phyloP scores from a whole-genome alignment of 2,329 filamentous ascomycete genomes.

The Fusarium camptoceras region DNA sequence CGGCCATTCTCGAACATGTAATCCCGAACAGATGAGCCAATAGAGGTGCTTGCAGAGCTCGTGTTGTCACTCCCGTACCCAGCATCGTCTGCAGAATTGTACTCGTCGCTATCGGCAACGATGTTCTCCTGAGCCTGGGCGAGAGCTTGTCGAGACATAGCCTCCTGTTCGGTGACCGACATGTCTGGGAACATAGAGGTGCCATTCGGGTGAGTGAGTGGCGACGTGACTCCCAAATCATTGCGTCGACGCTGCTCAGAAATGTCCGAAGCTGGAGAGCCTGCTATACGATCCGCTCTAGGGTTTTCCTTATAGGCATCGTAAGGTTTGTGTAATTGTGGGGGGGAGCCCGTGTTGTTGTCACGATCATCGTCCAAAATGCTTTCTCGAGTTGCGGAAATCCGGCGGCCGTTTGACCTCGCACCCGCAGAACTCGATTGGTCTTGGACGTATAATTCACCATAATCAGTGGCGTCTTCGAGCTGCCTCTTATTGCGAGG shows the following conservation, averaged over 20 bases:
- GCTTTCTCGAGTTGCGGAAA: background rate
- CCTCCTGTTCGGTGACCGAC: conserved; percentile 52
- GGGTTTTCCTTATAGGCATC: conserved; percentile 10
- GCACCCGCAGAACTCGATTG: conserved; percentile 1
- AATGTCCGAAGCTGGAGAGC: background rate
- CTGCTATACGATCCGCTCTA: conserved; percentile 5
- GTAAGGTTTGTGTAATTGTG: conserved; percentile 3
- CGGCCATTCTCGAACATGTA: conserved; percentile 69
- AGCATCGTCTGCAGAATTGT: conserved; percentile 40
- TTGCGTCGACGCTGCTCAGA: conserved; percentile 22
- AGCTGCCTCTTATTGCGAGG: conserved; percentile 17
- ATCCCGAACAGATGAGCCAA: conserved; percentile 58
- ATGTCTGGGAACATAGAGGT: conserved; percentile 52
- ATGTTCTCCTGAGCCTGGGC: conserved; percentile 53
- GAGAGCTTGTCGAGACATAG: conserved; percentile 53
- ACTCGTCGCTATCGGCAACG: conserved; percentile 51
- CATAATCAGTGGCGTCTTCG: conserved; percentile 9
- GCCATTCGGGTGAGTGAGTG: conserved; percentile 55
- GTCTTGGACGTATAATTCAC: background rate
- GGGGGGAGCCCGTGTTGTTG: background rate
- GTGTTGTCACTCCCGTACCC: conserved; percentile 54
- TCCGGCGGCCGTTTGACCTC: background rate
- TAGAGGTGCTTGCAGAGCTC: conserved; percentile 54
- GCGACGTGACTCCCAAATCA: conserved; percentile 43
- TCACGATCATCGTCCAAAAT: background rate